phyloP scores from a whole-genome alignment of 768 basidiomycete species.

The Boletus huronensis region DNA sequence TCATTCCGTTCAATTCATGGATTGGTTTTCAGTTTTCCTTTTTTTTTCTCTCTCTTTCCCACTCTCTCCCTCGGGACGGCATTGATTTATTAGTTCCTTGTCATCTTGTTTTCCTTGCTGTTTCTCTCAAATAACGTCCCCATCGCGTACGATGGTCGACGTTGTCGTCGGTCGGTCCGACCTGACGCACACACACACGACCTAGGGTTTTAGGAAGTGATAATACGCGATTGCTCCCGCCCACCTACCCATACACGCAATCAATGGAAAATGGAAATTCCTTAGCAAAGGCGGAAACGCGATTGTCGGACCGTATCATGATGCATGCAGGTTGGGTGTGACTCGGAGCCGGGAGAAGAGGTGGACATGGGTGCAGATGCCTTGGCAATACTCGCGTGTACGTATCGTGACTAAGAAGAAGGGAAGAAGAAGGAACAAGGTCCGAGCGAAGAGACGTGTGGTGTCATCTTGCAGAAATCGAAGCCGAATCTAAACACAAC shows the following conservation, averaged over 20 bases:
- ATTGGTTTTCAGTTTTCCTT: background rate
- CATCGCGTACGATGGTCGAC: background rate
- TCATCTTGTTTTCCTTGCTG: background rate
- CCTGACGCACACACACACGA: background rate
- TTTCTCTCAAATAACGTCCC: background rate
- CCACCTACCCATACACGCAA: background rate
- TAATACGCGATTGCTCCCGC: background rate
- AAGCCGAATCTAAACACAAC: background rate
- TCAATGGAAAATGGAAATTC: background rate
- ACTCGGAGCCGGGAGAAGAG: background rate
- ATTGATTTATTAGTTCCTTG: conserved; percentile 1
- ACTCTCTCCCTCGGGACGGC: background rate
- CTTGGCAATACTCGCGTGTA: background rate
- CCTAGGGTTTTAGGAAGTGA: background rate
- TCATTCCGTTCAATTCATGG: background rate
- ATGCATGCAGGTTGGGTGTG: background rate
- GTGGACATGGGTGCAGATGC: background rate
- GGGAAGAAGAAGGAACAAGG: background rate
- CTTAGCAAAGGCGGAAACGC: background rate
- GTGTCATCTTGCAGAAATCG: background rate
- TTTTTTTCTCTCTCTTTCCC: background rate
- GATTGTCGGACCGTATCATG: background rate
- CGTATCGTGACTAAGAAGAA: background rate
- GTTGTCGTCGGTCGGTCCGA: background rate
- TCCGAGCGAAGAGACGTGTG: background rate